Evolutionary conservation across 768 basidiomycete species (phyloP).

Genomic region (Mycena chlorophos): DNA sequence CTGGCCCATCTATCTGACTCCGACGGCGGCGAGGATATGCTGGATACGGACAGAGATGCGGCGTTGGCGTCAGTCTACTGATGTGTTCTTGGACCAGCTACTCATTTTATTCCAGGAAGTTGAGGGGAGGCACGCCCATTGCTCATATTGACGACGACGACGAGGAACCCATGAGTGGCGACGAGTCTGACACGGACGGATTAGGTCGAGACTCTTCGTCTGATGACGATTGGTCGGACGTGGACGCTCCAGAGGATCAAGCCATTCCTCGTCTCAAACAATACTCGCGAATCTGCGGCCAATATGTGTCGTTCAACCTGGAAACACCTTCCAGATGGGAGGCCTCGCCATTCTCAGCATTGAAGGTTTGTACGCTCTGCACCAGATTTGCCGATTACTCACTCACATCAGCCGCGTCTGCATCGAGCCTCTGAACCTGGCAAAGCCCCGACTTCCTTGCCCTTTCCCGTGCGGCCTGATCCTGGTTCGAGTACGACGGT

Average conservation of each 20-base stretch:
- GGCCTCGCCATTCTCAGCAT: constrained; percentile 45
- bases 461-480: neutral
- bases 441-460: constrained; percentile 4
- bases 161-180: constrained; percentile 57
- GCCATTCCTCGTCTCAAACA: constrained; percentile 36
- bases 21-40: constrained; percentile 60
- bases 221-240: constrained; percentile 50
- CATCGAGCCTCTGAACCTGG: constrained; percentile 25
- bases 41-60: constrained; percentile 70
- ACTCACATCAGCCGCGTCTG: constrained; percentile 14
- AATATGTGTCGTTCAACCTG: constrained; percentile 42
- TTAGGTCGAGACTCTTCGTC: constrained; percentile 56
- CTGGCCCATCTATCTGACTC: constrained; percentile 55
- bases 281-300: constrained; percentile 50
- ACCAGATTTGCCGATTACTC: neutral
- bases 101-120: constrained; percentile 39
- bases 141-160: constrained; percentile 46
- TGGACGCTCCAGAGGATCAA: constrained; percentile 5
- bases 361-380: constrained; percentile 37
- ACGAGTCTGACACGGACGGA: constrained; percentile 80
- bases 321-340: constrained; percentile 45
- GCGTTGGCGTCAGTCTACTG: constrained; percentile 58
- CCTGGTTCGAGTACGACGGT: constrained; percentile 35
- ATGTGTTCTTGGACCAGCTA: neutral
- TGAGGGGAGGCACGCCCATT: constrained; percentile 49